Conservation (phyloP, 2,329 filamentous ascomycete genomes). For the Pseudofabraea citricarpa region DNA sequence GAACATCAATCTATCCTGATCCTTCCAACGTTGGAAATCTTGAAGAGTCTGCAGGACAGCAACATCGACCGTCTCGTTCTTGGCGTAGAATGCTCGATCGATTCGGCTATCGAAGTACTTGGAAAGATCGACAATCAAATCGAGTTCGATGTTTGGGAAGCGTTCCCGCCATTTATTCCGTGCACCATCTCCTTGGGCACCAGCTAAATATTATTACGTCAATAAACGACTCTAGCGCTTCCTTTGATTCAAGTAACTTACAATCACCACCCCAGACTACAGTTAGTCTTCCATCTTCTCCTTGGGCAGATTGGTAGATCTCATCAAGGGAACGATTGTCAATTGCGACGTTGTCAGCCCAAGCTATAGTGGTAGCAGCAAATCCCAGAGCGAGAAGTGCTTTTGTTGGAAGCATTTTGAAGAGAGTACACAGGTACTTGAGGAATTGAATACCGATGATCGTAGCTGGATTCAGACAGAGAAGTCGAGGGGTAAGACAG, state of each 20-base stretch:
- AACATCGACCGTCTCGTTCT: slow-evolving; percentile 39
- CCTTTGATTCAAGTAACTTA: too few relatives aligned
- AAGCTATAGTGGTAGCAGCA: not conserved
- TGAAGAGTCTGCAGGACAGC: slow-evolving; percentile 45
- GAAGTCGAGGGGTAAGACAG: too few relatives aligned
- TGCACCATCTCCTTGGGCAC: too few relatives aligned
- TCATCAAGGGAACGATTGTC: slow-evolving; percentile 44
- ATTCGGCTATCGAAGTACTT: slow-evolving; percentile 47
- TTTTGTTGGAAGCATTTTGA: too few relatives aligned
- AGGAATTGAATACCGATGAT: too few relatives aligned
- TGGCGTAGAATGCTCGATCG: slow-evolving; percentile 38
- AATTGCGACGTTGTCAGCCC: slow-evolving; percentile 6
- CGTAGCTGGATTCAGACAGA: too few relatives aligned
- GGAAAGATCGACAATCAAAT: slow-evolving; percentile 49
- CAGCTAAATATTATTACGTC: too few relatives aligned
- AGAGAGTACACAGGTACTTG: too few relatives aligned
- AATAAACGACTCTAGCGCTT: too few relatives aligned
- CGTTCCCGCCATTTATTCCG: too few relatives aligned
- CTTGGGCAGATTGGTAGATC: slow-evolving; percentile 43
- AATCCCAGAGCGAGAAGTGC: too few relatives aligned
- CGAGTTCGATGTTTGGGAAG: slow-evolving; percentile 48
- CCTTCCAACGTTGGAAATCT: slow-evolving; percentile 47
- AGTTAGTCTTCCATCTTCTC: slow-evolving; percentile 41
- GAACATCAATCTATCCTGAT: slow-evolving; percentile 39
- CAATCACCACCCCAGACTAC: slow-evolving; percentile 44